A percentile compares a stretch with the other conserved stretches of the same genome.
Conservation (phyloP, 1,139 yeast species). For the Pichia terricola region DNA sequence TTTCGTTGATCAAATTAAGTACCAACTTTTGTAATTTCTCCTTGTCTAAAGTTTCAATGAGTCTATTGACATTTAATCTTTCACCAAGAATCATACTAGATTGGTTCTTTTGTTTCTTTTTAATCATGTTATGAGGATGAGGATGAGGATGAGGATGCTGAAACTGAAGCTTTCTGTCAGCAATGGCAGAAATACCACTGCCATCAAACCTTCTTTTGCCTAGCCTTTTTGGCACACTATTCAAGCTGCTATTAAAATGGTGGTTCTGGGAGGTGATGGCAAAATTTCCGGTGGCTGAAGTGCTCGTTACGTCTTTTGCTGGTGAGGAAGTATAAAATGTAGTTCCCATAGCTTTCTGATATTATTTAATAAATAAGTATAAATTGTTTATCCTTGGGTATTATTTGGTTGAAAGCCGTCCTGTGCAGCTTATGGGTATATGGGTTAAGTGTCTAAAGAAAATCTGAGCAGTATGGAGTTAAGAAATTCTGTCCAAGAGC, state of each 20-base stretch:
- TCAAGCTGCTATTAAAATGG: neutral
- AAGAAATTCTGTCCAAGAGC: too few species aligned
- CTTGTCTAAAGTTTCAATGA: slow-evolving; percentile 60
- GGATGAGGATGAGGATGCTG: neutral
- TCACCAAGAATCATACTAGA: slow-evolving; percentile 36
- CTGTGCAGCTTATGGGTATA: too few species aligned
- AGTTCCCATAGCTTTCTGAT: too few species aligned
- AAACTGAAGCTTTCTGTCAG: too few species aligned
- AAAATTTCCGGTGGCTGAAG: too few species aligned
- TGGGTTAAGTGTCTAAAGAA: too few species aligned
- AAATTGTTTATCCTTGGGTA: too few species aligned
- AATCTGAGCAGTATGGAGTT: too few species aligned
- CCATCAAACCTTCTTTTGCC: neutral
- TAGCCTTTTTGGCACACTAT: neutral
- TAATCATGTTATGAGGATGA: neutral
- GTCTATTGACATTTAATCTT: slow-evolving; percentile 46
- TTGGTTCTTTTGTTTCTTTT: slow-evolving; percentile 24
- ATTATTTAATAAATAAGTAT: too few species aligned
- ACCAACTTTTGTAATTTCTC: slow-evolving; percentile 45
- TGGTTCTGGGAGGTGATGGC: neutral
- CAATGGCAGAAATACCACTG: neutral
- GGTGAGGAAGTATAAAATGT: too few species aligned
- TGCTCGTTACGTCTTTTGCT: too few species aligned
- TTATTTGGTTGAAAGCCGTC: too few species aligned
- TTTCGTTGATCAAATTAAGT: slow-evolving; percentile 40